Conservation (phyloP, 2,329 filamentous ascomycete genomes). For the Aspergillus neotritici region DNA sequence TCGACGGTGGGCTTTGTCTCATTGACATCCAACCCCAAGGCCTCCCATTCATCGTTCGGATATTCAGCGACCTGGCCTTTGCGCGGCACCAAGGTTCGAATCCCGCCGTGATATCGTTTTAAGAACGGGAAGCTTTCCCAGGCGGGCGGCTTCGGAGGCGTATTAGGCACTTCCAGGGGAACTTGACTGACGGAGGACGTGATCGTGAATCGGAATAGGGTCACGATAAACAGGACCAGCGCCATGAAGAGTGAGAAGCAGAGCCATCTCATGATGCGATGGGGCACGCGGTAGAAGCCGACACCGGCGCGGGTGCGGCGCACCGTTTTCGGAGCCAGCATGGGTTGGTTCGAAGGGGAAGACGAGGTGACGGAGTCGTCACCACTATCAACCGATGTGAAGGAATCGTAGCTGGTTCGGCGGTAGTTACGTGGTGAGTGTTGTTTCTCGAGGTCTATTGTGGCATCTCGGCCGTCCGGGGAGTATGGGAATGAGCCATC, state of each 20-base stretch:
- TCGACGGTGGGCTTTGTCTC: conserved; percentile 21
- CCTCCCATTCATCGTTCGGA: conserved; percentile 58
- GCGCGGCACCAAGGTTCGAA: conserved; percentile 63
- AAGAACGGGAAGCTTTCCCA: conserved; percentile 88
- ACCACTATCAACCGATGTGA: conserved; percentile 21
- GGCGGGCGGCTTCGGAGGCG: conserved; percentile 56
- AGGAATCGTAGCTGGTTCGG: conserved; percentile 20
- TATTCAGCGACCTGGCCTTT: conserved; percentile 73
- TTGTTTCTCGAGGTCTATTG: conserved; percentile 33
- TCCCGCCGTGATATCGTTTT: conserved; percentile 82
- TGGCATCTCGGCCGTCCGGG: conserved; percentile 12
- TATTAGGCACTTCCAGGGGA: conserved; percentile 48
- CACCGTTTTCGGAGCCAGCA: conserved; percentile 32
- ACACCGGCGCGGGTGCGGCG: conserved; percentile 28
- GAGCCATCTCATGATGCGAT: conserved; percentile 70
- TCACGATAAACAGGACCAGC: conserved; percentile 70
- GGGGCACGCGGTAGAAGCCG: conserved; percentile 59
- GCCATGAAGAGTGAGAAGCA: conserved; percentile 64
- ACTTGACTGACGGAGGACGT: conserved; percentile 26
- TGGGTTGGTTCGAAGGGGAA: conserved; percentile 49
- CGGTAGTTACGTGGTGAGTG: conserved; percentile 18
- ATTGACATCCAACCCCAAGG: conserved; percentile 43
- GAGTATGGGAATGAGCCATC: conserved; percentile 20
- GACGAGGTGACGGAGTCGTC: conserved; percentile 36
- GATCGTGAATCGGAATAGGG: conserved; percentile 67